Conservation (phyloP, 352 stramenopile genomes). For the Pythium aristosporum region DNA sequence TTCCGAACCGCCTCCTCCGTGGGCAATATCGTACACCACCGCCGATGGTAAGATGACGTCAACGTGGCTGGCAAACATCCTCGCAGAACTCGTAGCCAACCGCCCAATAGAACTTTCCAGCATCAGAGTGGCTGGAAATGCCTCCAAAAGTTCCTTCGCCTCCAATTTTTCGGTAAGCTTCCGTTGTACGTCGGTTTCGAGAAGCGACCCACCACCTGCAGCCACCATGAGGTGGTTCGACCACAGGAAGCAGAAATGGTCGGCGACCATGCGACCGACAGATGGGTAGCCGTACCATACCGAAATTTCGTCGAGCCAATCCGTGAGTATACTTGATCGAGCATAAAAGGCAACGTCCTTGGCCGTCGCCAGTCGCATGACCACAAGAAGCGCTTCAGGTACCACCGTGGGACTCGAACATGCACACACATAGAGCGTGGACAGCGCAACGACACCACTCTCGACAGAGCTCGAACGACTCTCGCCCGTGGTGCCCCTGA, state of each 20-base stretch:
- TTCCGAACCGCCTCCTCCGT: not conserved
- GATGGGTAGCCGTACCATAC: conserved; percentile 49
- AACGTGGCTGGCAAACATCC: conserved; percentile 7
- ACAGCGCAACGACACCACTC: conserved; percentile 42
- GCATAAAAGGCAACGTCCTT: conserved; percentile 36
- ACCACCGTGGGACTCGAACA: conserved; percentile 59
- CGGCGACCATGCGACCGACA: conserved; percentile 44
- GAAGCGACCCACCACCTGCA: conserved; percentile 21
- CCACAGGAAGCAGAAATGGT: conserved; percentile 73
- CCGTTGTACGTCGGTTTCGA: conserved; percentile 23
- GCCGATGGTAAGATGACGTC: conserved; percentile 26
- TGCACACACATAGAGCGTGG: conserved; percentile 65
- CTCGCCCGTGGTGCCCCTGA: not conserved
- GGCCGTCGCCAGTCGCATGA: conserved; percentile 44
- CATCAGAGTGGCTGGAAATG: conserved; percentile 17
- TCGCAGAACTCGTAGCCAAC: not conserved
- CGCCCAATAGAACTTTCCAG: not conserved
- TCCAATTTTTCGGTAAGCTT: conserved; percentile 8
- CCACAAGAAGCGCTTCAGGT: conserved; percentile 49
- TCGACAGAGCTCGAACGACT: conserved; percentile 3
- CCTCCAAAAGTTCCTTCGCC: conserved; percentile 18
- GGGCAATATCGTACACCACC: conserved; percentile 24
- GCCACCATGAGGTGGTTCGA: conserved; percentile 22
- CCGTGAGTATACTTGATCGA: conserved; percentile 29
- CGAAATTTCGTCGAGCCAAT: conserved; percentile 48